Evolutionary conservation across 768 basidiomycete genomes (phyloP).

Genomic region (Suillus subalutaceus): DNA sequence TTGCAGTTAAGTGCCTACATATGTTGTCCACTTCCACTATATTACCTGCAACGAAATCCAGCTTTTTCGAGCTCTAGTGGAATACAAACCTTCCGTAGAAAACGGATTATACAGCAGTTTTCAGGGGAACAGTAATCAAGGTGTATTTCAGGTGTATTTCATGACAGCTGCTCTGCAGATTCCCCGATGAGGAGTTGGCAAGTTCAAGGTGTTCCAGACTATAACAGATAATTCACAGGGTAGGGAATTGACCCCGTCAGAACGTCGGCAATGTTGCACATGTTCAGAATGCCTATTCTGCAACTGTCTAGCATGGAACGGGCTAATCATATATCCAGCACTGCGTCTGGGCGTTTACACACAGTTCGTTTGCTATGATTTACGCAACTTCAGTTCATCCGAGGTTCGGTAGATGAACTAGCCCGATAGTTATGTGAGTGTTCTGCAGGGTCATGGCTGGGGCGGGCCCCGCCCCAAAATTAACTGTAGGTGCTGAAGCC

Average conservation of each 20-base stretch:
- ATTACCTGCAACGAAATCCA: background rate
- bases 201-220: background rate
- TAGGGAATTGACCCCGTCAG: background rate
- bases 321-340: background rate
- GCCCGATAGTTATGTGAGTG: constrained; percentile 26
- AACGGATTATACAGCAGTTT: background rate
- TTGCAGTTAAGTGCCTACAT: background rate
- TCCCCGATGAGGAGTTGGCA: background rate
- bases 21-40: background rate
- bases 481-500: constrained; percentile 46
- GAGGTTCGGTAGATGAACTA: constrained; percentile 43
- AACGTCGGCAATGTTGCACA: background rate
- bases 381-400: constrained; percentile 42
- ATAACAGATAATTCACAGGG: background rate
- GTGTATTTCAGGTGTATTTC: background rate
- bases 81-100: no score
- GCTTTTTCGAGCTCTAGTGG: background rate
- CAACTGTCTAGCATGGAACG: background rate
- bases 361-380: constrained; percentile 42
- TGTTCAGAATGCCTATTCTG: background rate
- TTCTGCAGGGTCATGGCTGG: constrained; percentile 43
- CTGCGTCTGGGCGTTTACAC: constrained; percentile 28
- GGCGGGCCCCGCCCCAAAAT: constrained; percentile 48
- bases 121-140: background rate
- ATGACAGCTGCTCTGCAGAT: background rate